A percentile compares a stretch with the other conserved stretches of the same genome.
Evolutionary conservation across 2,329 filamentous ascomycete genomes (phyloP).

Genomic region (Talaromyces rugulosus): DNA sequence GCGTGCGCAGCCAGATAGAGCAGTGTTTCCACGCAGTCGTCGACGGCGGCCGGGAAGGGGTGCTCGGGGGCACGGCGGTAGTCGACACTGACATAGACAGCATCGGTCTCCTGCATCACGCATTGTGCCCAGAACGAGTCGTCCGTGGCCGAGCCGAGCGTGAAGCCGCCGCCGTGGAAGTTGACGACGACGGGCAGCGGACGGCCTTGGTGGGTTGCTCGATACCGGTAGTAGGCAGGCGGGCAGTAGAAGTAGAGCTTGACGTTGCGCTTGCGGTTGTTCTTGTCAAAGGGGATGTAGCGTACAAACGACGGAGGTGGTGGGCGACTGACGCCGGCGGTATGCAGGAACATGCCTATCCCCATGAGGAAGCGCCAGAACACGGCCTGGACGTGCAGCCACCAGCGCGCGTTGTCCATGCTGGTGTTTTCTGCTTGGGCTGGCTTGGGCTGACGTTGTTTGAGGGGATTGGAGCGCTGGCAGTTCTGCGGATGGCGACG

Average conservation of each 20-base stretch:
- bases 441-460: constrained; percentile 11
- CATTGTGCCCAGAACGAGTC: constrained; percentile 57
- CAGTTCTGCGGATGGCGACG: no score
- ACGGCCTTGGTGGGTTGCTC: constrained; percentile 24
- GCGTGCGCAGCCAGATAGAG: constrained; percentile 56
- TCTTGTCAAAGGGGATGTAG: constrained; percentile 44
- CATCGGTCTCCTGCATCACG: constrained; percentile 53
- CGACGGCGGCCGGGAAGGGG: constrained; percentile 60
- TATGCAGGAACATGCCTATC: constrained; percentile 66
- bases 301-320: constrained; percentile 58
- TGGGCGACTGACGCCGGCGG: constrained; percentile 53
- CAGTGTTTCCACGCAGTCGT: constrained; percentile 60
- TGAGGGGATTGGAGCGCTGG: background rate
- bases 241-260: constrained; percentile 61
- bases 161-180: constrained; percentile 63
- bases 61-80: constrained; percentile 59
- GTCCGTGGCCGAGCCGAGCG: constrained; percentile 55
- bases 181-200: constrained; percentile 58
- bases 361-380: constrained; percentile 66
- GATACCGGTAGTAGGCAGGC: constrained; percentile 26
- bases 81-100: constrained; percentile 58
- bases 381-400: constrained; percentile 59
- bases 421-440: constrained; percentile 10
- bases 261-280: constrained; percentile 45
- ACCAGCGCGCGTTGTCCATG: constrained; percentile 48